These are phyloP conservation scores for Fusarium sp. DNA, from an alignment of 2,329 filamentous ascomycete species.

Conservation along the genomic window DNA sequence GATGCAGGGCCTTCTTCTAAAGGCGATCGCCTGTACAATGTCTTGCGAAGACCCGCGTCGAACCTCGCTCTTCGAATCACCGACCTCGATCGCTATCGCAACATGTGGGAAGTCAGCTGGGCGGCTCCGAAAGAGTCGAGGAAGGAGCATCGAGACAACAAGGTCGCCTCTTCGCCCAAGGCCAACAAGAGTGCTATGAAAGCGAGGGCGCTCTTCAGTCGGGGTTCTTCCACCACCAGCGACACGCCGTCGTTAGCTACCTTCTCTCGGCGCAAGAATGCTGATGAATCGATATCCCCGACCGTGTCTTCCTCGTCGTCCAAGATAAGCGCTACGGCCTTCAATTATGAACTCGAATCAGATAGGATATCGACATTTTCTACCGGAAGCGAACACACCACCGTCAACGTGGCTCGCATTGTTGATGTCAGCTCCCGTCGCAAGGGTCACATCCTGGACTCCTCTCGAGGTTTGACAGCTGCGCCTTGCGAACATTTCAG, in stretches of 20 bases:
- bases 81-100: slow-evolving; percentile 24
- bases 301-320: slow-evolving; percentile 15
- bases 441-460: slow-evolving; percentile 2
- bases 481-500: accelerated
- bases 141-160: slow-evolving; percentile 39
- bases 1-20: neutral
- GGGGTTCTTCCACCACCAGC: slow-evolving; percentile 16
- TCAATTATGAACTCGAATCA: slow-evolving; percentile 25
- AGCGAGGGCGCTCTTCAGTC: slow-evolving; percentile 26
- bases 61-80: slow-evolving; percentile 12
- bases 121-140: slow-evolving; percentile 30
- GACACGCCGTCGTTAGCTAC: slow-evolving; percentile 10
- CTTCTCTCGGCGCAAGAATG: slow-evolving; percentile 1
- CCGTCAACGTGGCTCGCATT: neutral
- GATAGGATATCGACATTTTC: slow-evolving; percentile 21
- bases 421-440: slow-evolving; percentile 1
- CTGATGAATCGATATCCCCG: slow-evolving; percentile 1
- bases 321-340: neutral
- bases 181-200: slow-evolving; percentile 3
- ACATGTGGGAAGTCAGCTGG: slow-evolving; percentile 44
- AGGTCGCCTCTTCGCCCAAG: neutral
- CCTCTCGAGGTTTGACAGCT: neutral
- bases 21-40: slow-evolving; percentile 13
- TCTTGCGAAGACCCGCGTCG: slow-evolving; percentile 26
- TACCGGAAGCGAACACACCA: slow-evolving; percentile 1